A percentile compares a stretch with the other conserved stretches of the same genome.
These are phyloP conservation scores for Acorus gramineus DNA, from an alignment of 106 monocot genomes.

Conservation along the genomic window DNA sequence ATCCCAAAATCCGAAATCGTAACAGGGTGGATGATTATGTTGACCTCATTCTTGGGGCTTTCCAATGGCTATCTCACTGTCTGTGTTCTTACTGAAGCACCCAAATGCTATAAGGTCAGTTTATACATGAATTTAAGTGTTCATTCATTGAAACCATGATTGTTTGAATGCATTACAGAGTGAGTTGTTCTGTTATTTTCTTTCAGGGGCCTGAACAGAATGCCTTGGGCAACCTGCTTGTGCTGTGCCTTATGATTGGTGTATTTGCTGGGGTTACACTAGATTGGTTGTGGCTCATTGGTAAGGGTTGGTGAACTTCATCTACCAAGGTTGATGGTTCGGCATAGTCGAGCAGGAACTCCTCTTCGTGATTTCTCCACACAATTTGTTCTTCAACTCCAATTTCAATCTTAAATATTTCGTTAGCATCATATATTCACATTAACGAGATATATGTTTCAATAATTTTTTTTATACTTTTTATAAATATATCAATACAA, in stretches of 20 bases:
- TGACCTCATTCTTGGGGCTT: constrained; percentile 7
- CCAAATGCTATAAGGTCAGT: constrained; percentile 11
- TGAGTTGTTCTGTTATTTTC: neutral
- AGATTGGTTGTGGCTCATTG: neutral
- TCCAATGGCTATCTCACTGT: constrained; percentile 11
- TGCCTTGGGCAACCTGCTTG: neutral
- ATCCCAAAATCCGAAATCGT: too few species aligned
- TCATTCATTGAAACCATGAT: neutral
- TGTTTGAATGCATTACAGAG: neutral
- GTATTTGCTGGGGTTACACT: neutral
- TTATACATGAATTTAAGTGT: neutral
- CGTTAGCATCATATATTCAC: too few species aligned
- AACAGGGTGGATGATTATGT: neutral
- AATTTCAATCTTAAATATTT: too few species aligned
- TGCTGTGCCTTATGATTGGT: neutral
- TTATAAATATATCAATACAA: too few species aligned
- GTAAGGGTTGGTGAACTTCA: neutral
- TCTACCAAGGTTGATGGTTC: too few species aligned
- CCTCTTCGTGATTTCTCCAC: too few species aligned
- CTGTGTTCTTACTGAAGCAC: constrained; percentile 11
- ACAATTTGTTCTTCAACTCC: too few species aligned
- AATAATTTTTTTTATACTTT: too few species aligned
- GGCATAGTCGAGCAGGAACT: too few species aligned
- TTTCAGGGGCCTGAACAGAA: neutral
- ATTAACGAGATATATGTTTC: too few species aligned